phyloP scores from a whole-genome alignment of 805 yeast species.

The Yarrowia sp. region DNA sequence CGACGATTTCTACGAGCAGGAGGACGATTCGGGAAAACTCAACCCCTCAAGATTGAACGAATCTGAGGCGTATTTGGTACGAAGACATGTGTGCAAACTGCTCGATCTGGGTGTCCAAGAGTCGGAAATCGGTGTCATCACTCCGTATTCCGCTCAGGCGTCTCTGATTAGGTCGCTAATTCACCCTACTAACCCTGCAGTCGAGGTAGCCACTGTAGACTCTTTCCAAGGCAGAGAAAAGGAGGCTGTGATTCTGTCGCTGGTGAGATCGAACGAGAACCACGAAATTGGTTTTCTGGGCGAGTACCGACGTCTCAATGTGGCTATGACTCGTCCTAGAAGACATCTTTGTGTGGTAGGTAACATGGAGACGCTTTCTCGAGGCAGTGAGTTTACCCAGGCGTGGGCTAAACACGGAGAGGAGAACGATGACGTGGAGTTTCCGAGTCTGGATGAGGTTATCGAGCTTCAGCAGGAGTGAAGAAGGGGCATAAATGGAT shows the following conservation, averaged over 20 bases:
- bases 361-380: conserved; percentile 72
- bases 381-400: conserved; percentile 56
- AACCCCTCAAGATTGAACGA: conserved; percentile 74
- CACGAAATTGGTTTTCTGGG: conserved; percentile 80
- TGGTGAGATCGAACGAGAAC: conserved; percentile 80
- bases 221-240: conserved; percentile 98
- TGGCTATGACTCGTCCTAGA: conserved; percentile 90
- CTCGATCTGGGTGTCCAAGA: conserved; percentile 60
- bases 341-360: conserved; percentile 87
- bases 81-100: conserved; percentile 62
- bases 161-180: conserved; percentile 60
- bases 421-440: conserved; percentile 67
- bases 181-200: conserved; percentile 50
- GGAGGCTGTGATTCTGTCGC: conserved; percentile 77
- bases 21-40: conserved; percentile 47
- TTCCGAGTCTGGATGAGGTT: conserved; percentile 60
- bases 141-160: conserved; percentile 93
- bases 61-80: conserved; percentile 71
- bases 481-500: too few relatives aligned
- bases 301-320: conserved; percentile 83
- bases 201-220: conserved; percentile 90
- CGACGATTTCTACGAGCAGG: conserved; percentile 73
- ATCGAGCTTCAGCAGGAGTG: conserved; percentile 35
- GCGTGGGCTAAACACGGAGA: conserved; percentile 77
- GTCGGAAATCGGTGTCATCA: conserved; percentile 76